Evolutionary conservation across 352 stramenopile genomes (phyloP).

Genomic region (Phytophthora citrophthora): DNA sequence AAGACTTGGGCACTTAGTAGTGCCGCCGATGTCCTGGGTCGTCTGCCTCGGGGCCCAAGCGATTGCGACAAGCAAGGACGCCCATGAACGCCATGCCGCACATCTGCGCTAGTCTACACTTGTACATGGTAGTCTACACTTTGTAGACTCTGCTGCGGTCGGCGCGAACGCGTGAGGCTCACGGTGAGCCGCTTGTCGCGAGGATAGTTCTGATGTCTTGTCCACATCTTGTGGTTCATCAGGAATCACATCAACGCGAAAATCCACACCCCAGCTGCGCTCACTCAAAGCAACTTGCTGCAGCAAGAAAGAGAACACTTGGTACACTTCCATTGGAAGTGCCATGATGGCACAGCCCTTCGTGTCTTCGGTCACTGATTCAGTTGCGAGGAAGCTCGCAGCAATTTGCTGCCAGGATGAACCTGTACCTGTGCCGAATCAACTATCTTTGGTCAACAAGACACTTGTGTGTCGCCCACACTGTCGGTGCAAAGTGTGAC

Average conservation of each 20-base stretch:
- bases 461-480: too few relatives aligned
- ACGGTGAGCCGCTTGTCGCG: constrained; percentile 8
- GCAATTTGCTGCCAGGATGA: too few relatives aligned
- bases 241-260: constrained; percentile 2
- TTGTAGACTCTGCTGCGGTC: not conserved
- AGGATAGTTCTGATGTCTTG: constrained; percentile 28
- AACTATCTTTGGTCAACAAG: not conserved
- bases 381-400: too few relatives aligned
- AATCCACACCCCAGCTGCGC: constrained; percentile 6
- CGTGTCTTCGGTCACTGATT: too few relatives aligned
- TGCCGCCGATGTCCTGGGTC: too few relatives aligned
- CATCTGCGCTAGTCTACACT: not conserved
- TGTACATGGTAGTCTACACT: too few relatives aligned
- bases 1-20: not conserved
- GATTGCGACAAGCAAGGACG: constrained; percentile 14
- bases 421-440: not conserved
- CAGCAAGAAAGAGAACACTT: constrained; percentile 9
- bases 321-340: not conserved
- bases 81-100: not conserved
- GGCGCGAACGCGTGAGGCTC: constrained; percentile 9
- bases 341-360: too few relatives aligned
- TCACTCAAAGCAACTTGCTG: too few relatives aligned
- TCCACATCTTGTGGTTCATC: constrained; percentile 7
- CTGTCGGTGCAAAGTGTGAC: constrained; percentile 12
- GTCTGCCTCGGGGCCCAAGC: constrained; percentile 1